These are phyloP conservation scores for Beauveria brongniartii DNA, from an alignment of 2,329 filamentous ascomycete genomes.

Conservation along the genomic window DNA sequence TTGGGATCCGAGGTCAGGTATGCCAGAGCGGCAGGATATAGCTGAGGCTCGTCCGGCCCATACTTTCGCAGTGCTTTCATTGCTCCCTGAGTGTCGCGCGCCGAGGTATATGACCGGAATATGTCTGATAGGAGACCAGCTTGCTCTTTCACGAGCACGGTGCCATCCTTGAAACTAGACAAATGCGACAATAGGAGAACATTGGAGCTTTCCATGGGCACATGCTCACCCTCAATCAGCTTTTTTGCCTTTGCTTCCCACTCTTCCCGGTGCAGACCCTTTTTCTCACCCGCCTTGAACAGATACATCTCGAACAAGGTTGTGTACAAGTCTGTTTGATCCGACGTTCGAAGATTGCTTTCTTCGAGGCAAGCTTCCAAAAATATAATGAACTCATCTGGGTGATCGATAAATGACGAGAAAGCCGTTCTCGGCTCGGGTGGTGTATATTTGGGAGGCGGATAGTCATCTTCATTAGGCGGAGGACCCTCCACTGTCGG, in stretches of 20 bases:
- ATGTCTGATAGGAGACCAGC: constrained; percentile 90
- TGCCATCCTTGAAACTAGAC: constrained; percentile 82
- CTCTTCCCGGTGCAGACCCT: constrained; percentile 56
- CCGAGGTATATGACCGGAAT: constrained; percentile 89
- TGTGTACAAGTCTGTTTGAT: constrained; percentile 82
- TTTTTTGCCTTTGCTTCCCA: constrained; percentile 91
- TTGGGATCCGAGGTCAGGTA: constrained; percentile 84
- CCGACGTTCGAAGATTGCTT: constrained; percentile 59
- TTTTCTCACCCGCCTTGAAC: constrained; percentile 73
- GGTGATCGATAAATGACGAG: constrained; percentile 91
- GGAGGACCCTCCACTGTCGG: constrained; percentile 41
- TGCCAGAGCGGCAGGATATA: constrained; percentile 85
- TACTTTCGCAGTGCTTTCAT: constrained; percentile 89
- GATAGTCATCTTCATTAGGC: constrained; percentile 38
- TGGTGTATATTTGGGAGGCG: constrained; percentile 57
- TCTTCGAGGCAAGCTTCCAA: constrained; percentile 79
- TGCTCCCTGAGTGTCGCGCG: constrained; percentile 83
- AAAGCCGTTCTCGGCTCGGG: constrained; percentile 86
- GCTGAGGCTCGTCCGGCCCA: constrained; percentile 78
- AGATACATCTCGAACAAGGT: constrained; percentile 98
- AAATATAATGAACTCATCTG: constrained; percentile 85
- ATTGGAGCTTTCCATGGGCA: constrained; percentile 89
- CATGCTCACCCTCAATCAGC: constrained; percentile 71
- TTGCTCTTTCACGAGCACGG: constrained; percentile 86
- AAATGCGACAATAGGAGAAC: constrained; percentile 88